A percentile compares a stretch with the other conserved stretches of the same genome.
Conservation (phyloP, 2,329 filamentous ascomycete genomes). For the Paraphaeosphaeria sporulosa region DNA sequence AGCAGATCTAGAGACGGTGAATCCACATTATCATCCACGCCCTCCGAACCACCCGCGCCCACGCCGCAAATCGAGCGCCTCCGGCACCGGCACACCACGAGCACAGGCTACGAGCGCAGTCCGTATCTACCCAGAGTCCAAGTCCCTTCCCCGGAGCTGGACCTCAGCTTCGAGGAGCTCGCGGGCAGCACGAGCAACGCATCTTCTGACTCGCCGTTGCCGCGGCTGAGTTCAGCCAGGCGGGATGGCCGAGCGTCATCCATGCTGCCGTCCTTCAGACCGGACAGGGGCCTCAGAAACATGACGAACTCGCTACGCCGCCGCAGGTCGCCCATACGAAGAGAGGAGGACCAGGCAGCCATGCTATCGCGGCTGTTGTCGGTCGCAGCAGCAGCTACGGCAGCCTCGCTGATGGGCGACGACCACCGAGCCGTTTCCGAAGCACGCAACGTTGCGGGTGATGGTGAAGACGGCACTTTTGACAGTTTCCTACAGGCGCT, state of each 20-base stretch:
- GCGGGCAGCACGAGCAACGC: conserved; percentile 27
- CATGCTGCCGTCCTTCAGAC: conserved; percentile 42
- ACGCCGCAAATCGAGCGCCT: conserved; percentile 26
- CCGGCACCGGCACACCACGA: conserved; percentile 28
- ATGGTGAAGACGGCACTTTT: conserved; percentile 67
- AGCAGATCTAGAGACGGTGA: conserved; percentile 28
- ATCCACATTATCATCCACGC: conserved; percentile 21
- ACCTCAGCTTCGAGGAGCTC: conserved; percentile 49
- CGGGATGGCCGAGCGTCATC: conserved; percentile 45
- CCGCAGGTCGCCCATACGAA: conserved; percentile 60
- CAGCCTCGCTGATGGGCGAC: conserved; percentile 69
- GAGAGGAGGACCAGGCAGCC: conserved; percentile 69
- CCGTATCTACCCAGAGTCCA: conserved; percentile 43
- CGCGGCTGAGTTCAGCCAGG: conserved; percentile 34
- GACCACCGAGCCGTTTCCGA: conserved; percentile 63
- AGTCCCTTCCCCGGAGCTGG: conserved; percentile 43
- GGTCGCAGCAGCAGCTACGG: conserved; percentile 69
- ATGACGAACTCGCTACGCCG: conserved; percentile 57
- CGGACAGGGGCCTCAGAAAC: conserved; percentile 48
- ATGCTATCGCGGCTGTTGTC: conserved; percentile 68
- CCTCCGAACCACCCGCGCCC: conserved; percentile 18
- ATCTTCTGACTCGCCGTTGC: conserved; percentile 25
- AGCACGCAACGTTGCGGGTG: conserved; percentile 61
- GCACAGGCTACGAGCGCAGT: conserved; percentile 35
- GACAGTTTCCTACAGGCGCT: conserved; percentile 69